Conservation (phyloP, 371 early-diverging fungal genomes). For the Mortierella sp. region DNA sequence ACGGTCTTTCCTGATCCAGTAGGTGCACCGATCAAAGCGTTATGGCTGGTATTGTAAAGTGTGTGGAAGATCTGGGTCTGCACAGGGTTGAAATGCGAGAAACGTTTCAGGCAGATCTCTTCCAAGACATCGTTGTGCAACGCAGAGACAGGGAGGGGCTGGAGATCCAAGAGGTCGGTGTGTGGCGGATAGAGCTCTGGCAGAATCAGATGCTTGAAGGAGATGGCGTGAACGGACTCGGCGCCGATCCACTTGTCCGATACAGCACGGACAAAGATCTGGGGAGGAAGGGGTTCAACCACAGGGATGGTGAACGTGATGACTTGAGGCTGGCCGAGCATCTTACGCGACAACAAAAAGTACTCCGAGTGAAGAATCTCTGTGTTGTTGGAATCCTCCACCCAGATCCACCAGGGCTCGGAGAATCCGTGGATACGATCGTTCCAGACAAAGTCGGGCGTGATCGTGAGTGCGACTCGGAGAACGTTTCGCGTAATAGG, state of each 20-base stretch:
- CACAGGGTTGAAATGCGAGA: constrained; percentile 97
- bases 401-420: constrained; percentile 97
- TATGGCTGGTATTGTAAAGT: constrained; percentile 87
- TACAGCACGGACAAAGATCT: constrained; percentile 89
- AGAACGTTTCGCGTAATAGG: constrained; percentile 96
- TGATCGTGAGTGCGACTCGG: constrained; percentile 81
- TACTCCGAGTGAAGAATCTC: constrained; percentile 88
- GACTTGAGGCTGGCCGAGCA: constrained; percentile 80
- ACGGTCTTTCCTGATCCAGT: constrained; percentile 99
- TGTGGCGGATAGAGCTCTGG: constrained; percentile 87
- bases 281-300: constrained; percentile 88
- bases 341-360: constrained; percentile 85
- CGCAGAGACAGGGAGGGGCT: constrained; percentile 90
- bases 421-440: constrained; percentile 89
- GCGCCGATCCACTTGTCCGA: constrained; percentile 97
- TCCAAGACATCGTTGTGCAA: constrained; percentile 85
- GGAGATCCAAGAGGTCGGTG: constrained; percentile 91
- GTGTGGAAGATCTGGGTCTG: constrained; percentile 99
- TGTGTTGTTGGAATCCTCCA: constrained; percentile 94
- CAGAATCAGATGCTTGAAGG: constrained; percentile 90
- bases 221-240: constrained; percentile 87
- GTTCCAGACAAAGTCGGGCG: constrained; percentile 93
- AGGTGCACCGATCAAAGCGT: constrained; percentile 97
- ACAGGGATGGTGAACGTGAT: constrained; percentile 92
- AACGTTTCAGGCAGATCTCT: constrained; percentile 81